These are phyloP conservation scores for Coniferiporia weirii DNA, from an alignment of 1,284 basidiomycete species.

Conservation along the genomic window DNA sequence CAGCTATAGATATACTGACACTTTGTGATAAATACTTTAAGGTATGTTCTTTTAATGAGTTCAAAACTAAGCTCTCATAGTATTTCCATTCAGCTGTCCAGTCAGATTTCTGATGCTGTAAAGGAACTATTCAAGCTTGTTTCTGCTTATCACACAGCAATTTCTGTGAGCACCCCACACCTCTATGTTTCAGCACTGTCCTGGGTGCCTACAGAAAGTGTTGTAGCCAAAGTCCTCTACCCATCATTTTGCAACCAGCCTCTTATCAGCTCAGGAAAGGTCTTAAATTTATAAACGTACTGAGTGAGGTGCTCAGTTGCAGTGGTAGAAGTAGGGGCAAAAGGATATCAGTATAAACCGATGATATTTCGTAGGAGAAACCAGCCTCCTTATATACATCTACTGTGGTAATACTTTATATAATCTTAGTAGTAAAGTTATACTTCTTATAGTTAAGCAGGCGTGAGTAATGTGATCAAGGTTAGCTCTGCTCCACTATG, in stretches of 20 bases:
- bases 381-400: too few species aligned
- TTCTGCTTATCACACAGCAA: background rate
- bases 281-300: too few species aligned
- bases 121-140: background rate
- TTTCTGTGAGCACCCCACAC: conserved; percentile 5
- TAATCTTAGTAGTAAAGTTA: too few species aligned
- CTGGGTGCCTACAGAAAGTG: background rate
- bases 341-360: too few species aligned
- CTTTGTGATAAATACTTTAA: background rate
- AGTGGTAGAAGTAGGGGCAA: too few species aligned
- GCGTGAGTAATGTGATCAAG: too few species aligned
- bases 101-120: background rate
- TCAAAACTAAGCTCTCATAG: background rate
- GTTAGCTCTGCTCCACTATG: too few species aligned
- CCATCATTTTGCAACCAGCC: background rate
- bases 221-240: background rate
- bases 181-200: conserved; percentile 9
- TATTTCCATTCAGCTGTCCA: background rate
- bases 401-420: too few species aligned
- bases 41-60: background rate
- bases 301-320: too few species aligned
- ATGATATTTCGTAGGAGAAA: too few species aligned
- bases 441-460: too few species aligned
- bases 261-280: background rate
- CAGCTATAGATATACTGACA: background rate